Evolutionary conservation across 345 rosid genomes (phyloP).

Genomic region (Physaria fendleri): DNA sequence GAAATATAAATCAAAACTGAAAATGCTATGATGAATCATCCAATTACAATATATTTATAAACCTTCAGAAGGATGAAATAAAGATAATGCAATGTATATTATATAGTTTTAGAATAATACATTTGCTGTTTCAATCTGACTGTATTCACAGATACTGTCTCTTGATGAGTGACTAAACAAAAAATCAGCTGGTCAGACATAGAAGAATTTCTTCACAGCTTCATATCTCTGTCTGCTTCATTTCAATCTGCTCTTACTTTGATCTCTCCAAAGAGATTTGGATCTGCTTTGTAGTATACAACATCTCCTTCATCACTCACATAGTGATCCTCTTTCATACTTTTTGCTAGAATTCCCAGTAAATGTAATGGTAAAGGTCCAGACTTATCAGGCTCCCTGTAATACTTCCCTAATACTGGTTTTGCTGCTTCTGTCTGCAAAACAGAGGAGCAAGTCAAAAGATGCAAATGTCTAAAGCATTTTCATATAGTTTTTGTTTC

Average conservation of each 20-base stretch:
- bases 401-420: constrained; percentile 77
- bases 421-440: constrained; percentile 81
- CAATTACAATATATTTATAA: background rate
- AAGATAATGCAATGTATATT: background rate
- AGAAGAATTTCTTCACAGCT: constrained; percentile 5
- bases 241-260: constrained; percentile 27
- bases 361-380: constrained; percentile 64
- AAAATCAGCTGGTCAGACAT: constrained; percentile 11
- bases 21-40: background rate
- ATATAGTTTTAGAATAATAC: constrained; percentile 11
- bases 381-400: constrained; percentile 71
- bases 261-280: constrained; percentile 29
- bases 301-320: constrained; percentile 71
- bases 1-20: background rate
- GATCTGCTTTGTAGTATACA: constrained; percentile 60
- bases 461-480: background rate
- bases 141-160: constrained; percentile 17
- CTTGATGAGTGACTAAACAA: constrained; percentile 8
- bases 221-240: constrained; percentile 20
- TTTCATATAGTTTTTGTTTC: background rate
- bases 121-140: constrained; percentile 9
- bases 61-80: constrained; percentile 4
- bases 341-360: constrained; percentile 39
- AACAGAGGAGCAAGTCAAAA: background rate
- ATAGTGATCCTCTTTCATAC: constrained; percentile 65